Evolutionary conservation across 108 stramenopile species (phyloP).

Genomic region (Heterococcus sp.): DNA sequence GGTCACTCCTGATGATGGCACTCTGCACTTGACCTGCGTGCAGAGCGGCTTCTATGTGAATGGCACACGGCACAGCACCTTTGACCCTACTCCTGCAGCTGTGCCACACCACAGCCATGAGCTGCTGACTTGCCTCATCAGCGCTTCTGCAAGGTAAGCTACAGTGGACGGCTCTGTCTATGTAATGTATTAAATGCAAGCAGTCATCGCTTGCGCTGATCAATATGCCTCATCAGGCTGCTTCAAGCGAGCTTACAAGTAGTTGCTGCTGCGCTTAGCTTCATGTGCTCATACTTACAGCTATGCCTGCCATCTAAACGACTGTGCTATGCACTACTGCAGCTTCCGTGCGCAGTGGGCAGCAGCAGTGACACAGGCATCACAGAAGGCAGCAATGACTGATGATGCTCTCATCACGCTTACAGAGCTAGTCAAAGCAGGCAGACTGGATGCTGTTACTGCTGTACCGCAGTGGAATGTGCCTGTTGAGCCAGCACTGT

Average conservation of each 20-base stretch:
- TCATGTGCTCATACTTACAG: background rate
- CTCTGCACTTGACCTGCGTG: conserved; percentile 74
- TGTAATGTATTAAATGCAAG: background rate
- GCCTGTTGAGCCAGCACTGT: conserved; percentile 5
- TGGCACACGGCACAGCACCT: conserved; percentile 54
- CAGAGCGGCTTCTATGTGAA: conserved; percentile 86
- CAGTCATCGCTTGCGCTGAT: background rate
- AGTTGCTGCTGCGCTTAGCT: background rate
- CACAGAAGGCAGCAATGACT: background rate
- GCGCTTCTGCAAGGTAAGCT: conserved; percentile 14
- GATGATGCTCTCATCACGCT: conserved; percentile 42
- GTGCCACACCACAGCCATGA: conserved; percentile 29
- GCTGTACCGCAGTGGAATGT: conserved; percentile 26
- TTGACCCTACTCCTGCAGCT: conserved; percentile 79
- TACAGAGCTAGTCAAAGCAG: conserved; percentile 17
- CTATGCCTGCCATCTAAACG: background rate
- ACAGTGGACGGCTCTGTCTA: conserved; percentile 8
- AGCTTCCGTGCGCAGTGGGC: conserved; percentile 1
- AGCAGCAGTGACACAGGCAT: conserved; percentile 10
- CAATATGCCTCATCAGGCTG: background rate
- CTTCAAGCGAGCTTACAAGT: background rate
- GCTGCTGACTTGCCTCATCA: conserved; percentile 15
- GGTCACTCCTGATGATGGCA: conserved; percentile 54
- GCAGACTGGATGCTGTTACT: conserved; percentile 32
- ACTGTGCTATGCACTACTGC: background rate